phyloP scores from a whole-genome alignment of 805 yeast species.

The Lachancea sp. region DNA sequence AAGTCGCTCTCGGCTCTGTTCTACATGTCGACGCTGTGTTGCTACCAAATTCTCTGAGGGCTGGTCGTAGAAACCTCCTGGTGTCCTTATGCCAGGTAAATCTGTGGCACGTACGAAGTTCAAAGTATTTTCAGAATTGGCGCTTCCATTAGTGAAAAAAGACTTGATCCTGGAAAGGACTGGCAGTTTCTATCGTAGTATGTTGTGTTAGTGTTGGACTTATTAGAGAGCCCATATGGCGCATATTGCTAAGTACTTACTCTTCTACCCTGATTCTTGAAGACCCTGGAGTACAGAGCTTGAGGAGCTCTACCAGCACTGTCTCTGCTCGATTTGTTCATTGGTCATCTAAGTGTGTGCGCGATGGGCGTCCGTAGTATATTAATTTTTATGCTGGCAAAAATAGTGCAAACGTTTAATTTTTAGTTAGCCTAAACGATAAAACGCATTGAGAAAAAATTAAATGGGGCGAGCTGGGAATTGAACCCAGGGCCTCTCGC shows the following conservation, averaged over 20 bases:
- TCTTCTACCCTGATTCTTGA: conserved; percentile 4
- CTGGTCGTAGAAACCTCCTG: conserved; percentile 26
- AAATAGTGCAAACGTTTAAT: too few species aligned
- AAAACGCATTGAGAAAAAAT: conserved; percentile 2
- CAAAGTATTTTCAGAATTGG: background rate
- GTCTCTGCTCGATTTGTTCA: conserved; percentile 4
- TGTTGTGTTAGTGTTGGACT: background rate
- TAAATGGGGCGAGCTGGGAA: conserved; percentile 43
- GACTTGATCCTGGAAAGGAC: conserved; percentile 9
- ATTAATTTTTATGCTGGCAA: too few species aligned
- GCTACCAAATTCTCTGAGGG: background rate
- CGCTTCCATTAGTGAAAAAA: conserved; percentile 7
- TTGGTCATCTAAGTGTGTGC: background rate
- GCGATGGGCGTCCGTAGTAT: conserved; percentile 3
- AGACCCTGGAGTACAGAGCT: conserved; percentile 19
- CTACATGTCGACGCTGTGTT: background rate
- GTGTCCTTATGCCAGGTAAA: conserved; percentile 10
- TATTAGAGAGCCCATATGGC: background rate
- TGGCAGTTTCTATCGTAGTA: conserved; percentile 3
- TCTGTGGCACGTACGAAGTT: background rate
- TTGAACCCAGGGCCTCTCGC: conserved; percentile 62
- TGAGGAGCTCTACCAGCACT: conserved; percentile 4
- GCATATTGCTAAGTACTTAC: conserved; percentile 7
- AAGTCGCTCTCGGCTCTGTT: conserved; percentile 1
- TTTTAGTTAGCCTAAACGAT: conserved; percentile 9